Percentiles rank a stretch among this genome's conserved stretches.
Evolutionary conservation across 225 moss, liverwort and hornwort species (phyloP).

Genomic region (Straminergon stramineum): DNA sequence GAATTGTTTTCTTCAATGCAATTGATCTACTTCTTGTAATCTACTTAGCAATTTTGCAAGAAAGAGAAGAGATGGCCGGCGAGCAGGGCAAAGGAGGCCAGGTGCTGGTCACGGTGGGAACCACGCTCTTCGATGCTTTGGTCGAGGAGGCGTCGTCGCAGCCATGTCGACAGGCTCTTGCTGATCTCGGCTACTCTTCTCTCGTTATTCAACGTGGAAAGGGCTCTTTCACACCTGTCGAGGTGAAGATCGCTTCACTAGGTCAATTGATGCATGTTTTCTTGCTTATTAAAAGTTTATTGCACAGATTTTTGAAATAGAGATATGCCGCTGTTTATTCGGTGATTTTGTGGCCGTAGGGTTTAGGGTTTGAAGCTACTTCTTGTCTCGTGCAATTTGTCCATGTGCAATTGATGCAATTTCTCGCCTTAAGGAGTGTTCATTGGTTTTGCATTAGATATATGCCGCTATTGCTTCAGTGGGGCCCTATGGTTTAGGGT

Average conservation of each 20-base stretch:
- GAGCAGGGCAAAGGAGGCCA: slow-evolving; percentile 23
- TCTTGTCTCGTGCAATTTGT: neutral
- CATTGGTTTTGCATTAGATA: neutral
- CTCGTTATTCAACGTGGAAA: slow-evolving; percentile 80
- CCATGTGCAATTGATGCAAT: neutral
- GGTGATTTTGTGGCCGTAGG: neutral
- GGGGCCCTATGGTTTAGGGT: neutral
- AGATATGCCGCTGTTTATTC: slow-evolving; percentile 13
- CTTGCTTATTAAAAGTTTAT: neutral
- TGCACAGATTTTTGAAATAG: neutral
- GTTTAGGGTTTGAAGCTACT: neutral
- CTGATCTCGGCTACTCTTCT: slow-evolving; percentile 65
- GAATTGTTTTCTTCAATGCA: neutral
- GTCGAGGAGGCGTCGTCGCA: slow-evolving; percentile 64
- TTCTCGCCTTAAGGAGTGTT: neutral
- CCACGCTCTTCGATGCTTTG: slow-evolving; percentile 78
- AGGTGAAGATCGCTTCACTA: slow-evolving; percentile 9
- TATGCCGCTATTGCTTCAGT: neutral
- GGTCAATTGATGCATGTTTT: neutral
- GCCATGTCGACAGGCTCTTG: slow-evolving; percentile 44
- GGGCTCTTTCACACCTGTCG: slow-evolving; percentile 51
- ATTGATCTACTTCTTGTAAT: neutral
- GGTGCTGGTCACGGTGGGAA: slow-evolving; percentile 87
- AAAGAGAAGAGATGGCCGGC: neutral
- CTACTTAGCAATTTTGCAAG: neutral